These are phyloP conservation scores for Spizellomyces punctatus DNA, from an alignment of 192 early-diverging fungal genomes.

Conservation along the genomic window DNA sequence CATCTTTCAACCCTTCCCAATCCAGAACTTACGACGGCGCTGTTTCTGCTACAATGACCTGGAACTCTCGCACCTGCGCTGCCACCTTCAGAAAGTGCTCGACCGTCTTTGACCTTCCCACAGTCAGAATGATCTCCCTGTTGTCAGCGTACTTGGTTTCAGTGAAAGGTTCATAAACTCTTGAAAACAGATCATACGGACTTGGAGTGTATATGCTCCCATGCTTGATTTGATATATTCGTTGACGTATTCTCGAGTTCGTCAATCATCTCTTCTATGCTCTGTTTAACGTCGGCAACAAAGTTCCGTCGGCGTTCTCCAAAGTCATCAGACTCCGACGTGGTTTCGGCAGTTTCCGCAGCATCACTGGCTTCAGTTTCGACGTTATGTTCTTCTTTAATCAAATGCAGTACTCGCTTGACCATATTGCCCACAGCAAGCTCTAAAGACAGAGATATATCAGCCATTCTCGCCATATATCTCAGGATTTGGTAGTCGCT, in stretches of 20 bases:
- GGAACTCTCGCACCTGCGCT: slow-evolving; percentile 83
- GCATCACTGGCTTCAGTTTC: not conserved
- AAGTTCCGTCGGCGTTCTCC: slow-evolving; percentile 45
- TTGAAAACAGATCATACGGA: slow-evolving; percentile 42
- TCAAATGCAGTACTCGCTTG: slow-evolving; percentile 79
- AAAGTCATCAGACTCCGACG: not conserved
- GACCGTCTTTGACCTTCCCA: slow-evolving; percentile 85
- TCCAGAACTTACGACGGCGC: slow-evolving; percentile 71
- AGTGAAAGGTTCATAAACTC: not conserved
- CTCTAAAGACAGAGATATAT: slow-evolving; percentile 50
- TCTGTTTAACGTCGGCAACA: slow-evolving; percentile 77
- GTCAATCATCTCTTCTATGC: slow-evolving; percentile 84
- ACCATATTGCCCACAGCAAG: slow-evolving; percentile 85
- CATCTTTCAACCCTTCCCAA: slow-evolving; percentile 4
- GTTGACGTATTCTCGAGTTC: slow-evolving; percentile 80
- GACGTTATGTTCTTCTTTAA: slow-evolving; percentile 66
- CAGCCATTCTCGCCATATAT: not conserved
- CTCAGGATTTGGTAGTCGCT: not conserved
- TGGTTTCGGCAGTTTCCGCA: slow-evolving; percentile 12
- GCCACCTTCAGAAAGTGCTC: slow-evolving; percentile 83
- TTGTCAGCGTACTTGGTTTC: not conserved
- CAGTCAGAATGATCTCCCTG: slow-evolving; percentile 95
- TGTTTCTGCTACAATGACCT: slow-evolving; percentile 93
- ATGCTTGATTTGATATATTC: slow-evolving; percentile 81
- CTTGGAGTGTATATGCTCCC: slow-evolving; percentile 94